phyloP scores from a whole-genome alignment of 139 green algal genomes.

The Ostreobium quekettii region DNA sequence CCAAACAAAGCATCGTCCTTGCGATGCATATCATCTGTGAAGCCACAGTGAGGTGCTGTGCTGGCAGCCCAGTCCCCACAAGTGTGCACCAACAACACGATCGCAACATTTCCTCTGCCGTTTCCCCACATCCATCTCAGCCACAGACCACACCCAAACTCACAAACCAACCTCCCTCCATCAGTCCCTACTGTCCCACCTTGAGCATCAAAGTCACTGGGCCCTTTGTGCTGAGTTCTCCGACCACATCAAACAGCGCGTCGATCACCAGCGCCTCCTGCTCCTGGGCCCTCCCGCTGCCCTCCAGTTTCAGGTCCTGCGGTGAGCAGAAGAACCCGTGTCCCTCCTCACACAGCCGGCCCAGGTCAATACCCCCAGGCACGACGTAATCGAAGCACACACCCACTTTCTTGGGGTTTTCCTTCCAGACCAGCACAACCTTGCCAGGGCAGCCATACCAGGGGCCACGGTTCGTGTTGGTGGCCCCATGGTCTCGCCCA shows the following conservation, averaged over 20 bases:
- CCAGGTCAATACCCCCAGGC: slow-evolving; percentile 35
- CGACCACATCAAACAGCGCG: slow-evolving; percentile 23
- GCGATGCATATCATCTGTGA: no score
- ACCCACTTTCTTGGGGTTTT: slow-evolving; percentile 35
- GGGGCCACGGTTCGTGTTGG: slow-evolving; percentile 1
- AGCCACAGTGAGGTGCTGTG: no score
- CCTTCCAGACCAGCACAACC: slow-evolving; percentile 33
- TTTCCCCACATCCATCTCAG: no score
- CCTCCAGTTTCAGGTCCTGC: slow-evolving; percentile 23
- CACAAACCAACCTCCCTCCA: no score
- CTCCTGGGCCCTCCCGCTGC: neutral
- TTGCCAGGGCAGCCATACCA: slow-evolving; percentile 15
- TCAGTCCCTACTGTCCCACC: no score
- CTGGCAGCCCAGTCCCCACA: no score
- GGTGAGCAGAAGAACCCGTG: slow-evolving; percentile 30
- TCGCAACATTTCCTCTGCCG: no score
- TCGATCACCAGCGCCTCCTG: slow-evolving; percentile 14
- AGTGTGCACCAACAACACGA: no score
- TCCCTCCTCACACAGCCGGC: slow-evolving; percentile 33
- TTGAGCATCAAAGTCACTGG: slow-evolving; percentile 20
- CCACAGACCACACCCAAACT: no score
- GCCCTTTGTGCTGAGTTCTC: slow-evolving; percentile 18
- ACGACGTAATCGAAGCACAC: slow-evolving; percentile 32
- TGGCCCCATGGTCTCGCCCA: slow-evolving; percentile 11
- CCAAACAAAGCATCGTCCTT: no score